Evolutionary conservation across 148 eudicot genomes (phyloP).

Genomic region (Vaccinium myrtillus): DNA sequence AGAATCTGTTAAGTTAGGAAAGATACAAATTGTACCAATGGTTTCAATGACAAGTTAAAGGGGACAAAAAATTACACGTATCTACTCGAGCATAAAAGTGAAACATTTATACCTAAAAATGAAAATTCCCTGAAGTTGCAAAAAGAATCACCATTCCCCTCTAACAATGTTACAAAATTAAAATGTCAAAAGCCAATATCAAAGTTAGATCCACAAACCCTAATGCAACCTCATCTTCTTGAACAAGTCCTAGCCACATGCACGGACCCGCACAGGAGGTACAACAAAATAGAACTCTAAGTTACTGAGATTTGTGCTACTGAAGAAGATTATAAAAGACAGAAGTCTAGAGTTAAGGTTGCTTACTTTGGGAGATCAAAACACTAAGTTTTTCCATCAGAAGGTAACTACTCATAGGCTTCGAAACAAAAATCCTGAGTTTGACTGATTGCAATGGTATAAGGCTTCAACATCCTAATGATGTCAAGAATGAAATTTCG

Average conservation of each 20-base stretch:
- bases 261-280: too few species aligned
- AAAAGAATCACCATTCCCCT: slow-evolving; percentile 34
- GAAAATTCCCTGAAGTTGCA: slow-evolving; percentile 12
- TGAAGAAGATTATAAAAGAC: too few species aligned
- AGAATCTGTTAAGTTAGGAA: background rate
- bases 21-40: slow-evolving; percentile 19
- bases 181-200: slow-evolving; percentile 10
- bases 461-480: too few species aligned
- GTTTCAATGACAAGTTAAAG: slow-evolving; percentile 14
- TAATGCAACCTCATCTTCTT: slow-evolving; percentile 54
- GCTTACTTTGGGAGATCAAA: too few species aligned
- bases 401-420: too few species aligned
- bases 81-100: slow-evolving; percentile 6
- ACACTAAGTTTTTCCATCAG: too few species aligned
- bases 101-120: background rate
- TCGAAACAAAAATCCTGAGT: too few species aligned
- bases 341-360: too few species aligned
- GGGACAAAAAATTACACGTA: slow-evolving; percentile 12
- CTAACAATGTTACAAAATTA: slow-evolving; percentile 31
- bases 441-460: too few species aligned
- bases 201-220: slow-evolving; percentile 1
- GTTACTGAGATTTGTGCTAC: too few species aligned
- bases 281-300: too few species aligned
- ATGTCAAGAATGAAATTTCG: too few species aligned
- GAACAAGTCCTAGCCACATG: background rate